Base-by-base conservation (phyloP, 352 stramenopile species). In the Globisporangium barbulae region DNA sequence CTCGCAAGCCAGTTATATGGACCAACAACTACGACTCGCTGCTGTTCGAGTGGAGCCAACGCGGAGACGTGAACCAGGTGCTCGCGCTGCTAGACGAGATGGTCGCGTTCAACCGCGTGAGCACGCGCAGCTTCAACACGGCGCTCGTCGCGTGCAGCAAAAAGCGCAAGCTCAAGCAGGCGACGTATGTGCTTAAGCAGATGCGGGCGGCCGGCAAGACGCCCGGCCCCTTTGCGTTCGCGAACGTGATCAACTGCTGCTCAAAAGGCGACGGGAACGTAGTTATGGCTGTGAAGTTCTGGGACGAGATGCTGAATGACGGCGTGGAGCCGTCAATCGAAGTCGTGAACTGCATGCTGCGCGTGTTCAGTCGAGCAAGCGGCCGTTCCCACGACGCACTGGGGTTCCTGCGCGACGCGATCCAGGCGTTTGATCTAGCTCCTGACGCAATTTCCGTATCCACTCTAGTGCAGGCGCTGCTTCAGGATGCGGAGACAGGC, bases 211-310 rank as follows among this genome's bases (percentile, higher is more conserved):
- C 59, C 17, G 70, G 65, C 0, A 66, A 54, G 2, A 47, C 70
- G 15, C 74, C 73, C 0, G 74, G 76, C 22, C 70, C 64, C 25
- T 83, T 79, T 33, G 73, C 82, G 5, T 90, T 84, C 62, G 76
- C 78, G 4, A 85, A 79, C 53, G 49, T 81, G 48, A 88, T 93
- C 59, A 89, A 81, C 57, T 90, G 82, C 57, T 91, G 84, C 54
- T 78, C 75, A 2, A 71, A 69, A 25, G 72, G 79, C 48, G 37
- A 64, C 49, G 70, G 73, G 13, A 33, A 77, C 12, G 56, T 89
- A 30, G 37, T 54, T 5, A 55, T 49, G 4, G 84, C 82, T 0
- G 62, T 88, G 41, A 37, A 33, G 22, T 75, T 84, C 44, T 89
- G 84, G 59, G 44, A 70, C 0, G 76, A 88, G 39, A 76, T 91